Percentiles rank a stretch among this genome's conserved stretches.
Conservation (phyloP, 495 filamentous ascomycete species). For the Neurospora tetrasperma region DNA sequence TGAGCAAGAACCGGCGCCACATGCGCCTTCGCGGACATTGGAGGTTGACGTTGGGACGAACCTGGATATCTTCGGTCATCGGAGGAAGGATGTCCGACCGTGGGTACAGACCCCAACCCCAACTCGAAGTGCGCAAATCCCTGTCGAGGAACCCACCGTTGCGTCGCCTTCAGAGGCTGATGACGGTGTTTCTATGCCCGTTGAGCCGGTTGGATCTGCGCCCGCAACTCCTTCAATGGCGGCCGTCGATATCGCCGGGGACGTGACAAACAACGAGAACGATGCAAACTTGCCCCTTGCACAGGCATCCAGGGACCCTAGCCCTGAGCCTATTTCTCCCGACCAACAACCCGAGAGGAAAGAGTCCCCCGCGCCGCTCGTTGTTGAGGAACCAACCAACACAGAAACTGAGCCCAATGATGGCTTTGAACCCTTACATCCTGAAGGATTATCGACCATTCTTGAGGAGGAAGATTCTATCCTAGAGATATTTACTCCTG, state of each 20-base stretch:
- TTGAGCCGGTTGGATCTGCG: background rate
- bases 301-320: conserved; percentile 13
- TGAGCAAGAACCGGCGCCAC: background rate
- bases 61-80: conserved; percentile 21
- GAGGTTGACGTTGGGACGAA: conserved; percentile 22
- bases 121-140: background rate
- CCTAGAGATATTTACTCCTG: conserved; percentile 1
- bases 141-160: background rate
- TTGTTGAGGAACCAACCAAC: background rate
- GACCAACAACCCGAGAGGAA: background rate
- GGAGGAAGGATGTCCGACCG: background rate
- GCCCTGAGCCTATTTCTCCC: background rate
- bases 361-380: background rate
- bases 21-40: background rate
- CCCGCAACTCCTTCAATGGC: background rate
- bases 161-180: background rate
- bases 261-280: background rate
- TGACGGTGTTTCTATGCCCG: background rate
- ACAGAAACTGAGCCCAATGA: background rate
- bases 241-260: background rate
- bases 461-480: conserved; percentile 18
- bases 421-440: conserved; percentile 9
- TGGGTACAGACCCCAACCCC: background rate
- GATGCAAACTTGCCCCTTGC: background rate
- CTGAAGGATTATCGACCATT: conserved; percentile 22